A percentile compares a stretch with the other conserved stretches of the same genome.
These are phyloP conservation scores for Arachis stenosperma DNA, from an alignment of 306 rosid species.

Conservation along the genomic window DNA sequence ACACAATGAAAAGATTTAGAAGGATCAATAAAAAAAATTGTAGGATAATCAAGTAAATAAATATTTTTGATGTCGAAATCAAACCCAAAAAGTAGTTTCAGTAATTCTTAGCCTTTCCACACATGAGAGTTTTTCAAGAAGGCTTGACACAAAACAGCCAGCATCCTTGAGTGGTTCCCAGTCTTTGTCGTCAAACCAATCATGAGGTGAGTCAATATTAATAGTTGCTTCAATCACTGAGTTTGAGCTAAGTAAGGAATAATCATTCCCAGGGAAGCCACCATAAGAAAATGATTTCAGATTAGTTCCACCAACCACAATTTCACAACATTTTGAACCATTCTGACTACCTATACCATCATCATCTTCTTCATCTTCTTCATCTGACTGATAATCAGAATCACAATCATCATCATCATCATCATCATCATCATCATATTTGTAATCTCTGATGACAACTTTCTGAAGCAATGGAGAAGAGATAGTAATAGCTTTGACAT, in stretches of 20 bases:
- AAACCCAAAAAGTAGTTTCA: neutral
- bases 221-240: neutral
- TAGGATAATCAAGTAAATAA: neutral
- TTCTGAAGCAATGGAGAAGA: conserved; percentile 7
- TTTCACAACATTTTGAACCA: neutral
- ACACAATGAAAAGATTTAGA: neutral
- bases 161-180: neutral
- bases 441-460: neutral
- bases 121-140: neutral
- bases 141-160: neutral
- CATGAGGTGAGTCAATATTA: neutral
- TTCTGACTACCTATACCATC: conserved; percentile 3
- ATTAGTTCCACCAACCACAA: neutral
- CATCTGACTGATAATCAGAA: neutral
- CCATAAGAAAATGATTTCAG: neutral
- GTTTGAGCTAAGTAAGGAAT: neutral
- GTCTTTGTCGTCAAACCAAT: neutral
- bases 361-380: neutral
- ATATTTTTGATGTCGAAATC: neutral
- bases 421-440: conserved; percentile 1
- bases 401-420: neutral
- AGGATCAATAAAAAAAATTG: neutral
- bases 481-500: neutral
- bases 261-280: neutral
- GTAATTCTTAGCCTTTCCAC: conserved; percentile 7